A percentile compares a stretch with the other conserved stretches of the same genome.
phyloP scores from a whole-genome alignment of 768 basidiomycete genomes.

The Boletus eberwhitei region DNA sequence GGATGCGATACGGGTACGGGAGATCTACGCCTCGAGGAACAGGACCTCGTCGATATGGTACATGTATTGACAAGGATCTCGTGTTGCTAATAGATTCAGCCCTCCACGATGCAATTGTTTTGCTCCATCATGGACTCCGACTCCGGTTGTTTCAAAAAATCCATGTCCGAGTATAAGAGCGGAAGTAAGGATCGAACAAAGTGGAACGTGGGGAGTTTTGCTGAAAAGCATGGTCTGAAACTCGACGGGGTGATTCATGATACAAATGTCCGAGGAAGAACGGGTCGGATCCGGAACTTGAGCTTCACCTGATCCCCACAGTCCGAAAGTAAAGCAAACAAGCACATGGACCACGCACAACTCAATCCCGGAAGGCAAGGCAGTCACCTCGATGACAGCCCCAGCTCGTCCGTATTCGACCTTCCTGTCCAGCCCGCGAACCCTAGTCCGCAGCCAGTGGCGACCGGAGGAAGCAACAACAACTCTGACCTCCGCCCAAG shows the following conservation, averaged over 20 bases:
- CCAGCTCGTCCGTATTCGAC: conserved; percentile 74
- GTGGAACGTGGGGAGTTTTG: neutral
- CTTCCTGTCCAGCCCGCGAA: conserved; percentile 48
- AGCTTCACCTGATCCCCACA: neutral
- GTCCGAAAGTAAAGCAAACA: neutral
- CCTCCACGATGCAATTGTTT: neutral
- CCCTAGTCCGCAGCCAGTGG: conserved; percentile 18
- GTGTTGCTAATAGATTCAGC: neutral
- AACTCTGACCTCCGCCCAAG: conserved; percentile 1
- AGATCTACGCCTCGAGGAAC: too few relatives aligned
- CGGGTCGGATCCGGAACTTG: neutral
- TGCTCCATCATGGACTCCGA: neutral
- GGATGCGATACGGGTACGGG: neutral
- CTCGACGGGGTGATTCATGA: neutral
- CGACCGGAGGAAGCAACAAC: conserved; percentile 9
- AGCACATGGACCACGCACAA: conserved; percentile 14
- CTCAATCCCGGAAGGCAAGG: conserved; percentile 9
- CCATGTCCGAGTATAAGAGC: neutral
- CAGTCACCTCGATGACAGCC: conserved; percentile 39
- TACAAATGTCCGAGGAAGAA: too few relatives aligned
- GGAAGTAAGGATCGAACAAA: too few relatives aligned
- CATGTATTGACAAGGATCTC: neutral
- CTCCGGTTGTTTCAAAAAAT: neutral
- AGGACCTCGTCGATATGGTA: neutral
- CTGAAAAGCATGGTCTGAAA: neutral